Evolutionary conservation across 1,284 basidiomycete genomes (phyloP), one percentile per base, ranked within the genome.

Genomic region (Agaricales sp.): DNA sequence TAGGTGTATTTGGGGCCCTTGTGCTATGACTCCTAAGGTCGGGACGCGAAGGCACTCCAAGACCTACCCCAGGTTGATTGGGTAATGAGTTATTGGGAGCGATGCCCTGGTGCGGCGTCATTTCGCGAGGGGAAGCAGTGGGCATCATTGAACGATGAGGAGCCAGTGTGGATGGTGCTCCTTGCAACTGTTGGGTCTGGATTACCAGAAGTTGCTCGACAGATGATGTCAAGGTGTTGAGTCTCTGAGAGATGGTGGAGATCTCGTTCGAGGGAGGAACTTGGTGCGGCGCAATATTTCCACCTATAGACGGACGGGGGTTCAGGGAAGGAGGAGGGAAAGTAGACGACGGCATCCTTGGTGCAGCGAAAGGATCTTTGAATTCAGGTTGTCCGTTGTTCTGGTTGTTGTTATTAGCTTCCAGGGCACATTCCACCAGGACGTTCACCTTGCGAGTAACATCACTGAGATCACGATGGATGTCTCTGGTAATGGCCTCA

Each of bases 171-270:
- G 4, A 57, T 52, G 24, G 54, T 52, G 44, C 65, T 55, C 69
- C 46, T 44, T 50, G 49, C 8, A 41, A 58, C 50, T 83, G 80
- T 54, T 87, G 82, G 2, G 81, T 85, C 61, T 88, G 85, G 26
- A 88, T 63, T 8, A 82, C 81, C 16, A 89, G 73, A 18, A 92
- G 72, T 63, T 92, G 90, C 16, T 89, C 85, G 45, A 93, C 89
- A n/a, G 87, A 89, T 0, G 83, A 81, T 22, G 88, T 92, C 53
- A 93, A 69, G 12, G 84, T 87, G 56, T 84, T 84, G 49, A 92
- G 69, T 47, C 88, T 80, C 59, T 87, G 85, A 6, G 87, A 84
- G 38, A 93, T 84, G 44, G 80, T 77, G 6, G 78, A 71, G 50
- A 92, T 78, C 61, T 90, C 87, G 61, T 87, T 85, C 13, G 68